These are phyloP conservation scores for Ichthyophthirius multifiliis DNA, from an alignment of 169 alveolate species.

Conservation along the genomic window DNA sequence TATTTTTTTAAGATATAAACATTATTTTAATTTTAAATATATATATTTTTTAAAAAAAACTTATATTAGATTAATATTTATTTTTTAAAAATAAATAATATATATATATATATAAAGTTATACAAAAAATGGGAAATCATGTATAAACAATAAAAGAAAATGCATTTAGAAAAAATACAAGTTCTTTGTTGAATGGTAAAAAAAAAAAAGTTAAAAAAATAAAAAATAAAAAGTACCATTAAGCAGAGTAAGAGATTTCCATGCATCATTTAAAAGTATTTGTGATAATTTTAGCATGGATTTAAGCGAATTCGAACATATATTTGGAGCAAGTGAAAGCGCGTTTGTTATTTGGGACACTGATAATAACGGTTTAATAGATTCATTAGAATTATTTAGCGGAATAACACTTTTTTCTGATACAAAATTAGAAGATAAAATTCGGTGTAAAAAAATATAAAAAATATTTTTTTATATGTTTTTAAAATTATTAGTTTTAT, in stretches of 20 bases:
- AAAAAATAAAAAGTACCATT: constrained; percentile 25
- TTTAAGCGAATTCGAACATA: constrained; percentile 71
- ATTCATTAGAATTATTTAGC: constrained; percentile 62
- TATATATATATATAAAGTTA: too few species aligned
- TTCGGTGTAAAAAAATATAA: constrained; percentile 35
- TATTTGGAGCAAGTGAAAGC: constrained; percentile 66
- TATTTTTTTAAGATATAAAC: too few species aligned
- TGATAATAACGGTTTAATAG: constrained; percentile 76
- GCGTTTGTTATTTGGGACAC: constrained; percentile 77
- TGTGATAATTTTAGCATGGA: constrained; percentile 70
- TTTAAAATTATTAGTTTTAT: constrained; percentile 32
- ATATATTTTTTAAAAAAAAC: too few species aligned
- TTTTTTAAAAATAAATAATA: too few species aligned
- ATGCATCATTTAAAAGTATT: constrained; percentile 69
- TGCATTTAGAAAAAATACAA: constrained; percentile 22
- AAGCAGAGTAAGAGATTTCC: constrained; percentile 70
- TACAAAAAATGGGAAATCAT: not conserved
- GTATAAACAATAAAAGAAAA: constrained; percentile 1
- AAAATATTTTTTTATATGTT: not conserved
- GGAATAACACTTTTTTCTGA: constrained; percentile 69
- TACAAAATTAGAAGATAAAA: constrained; percentile 71
- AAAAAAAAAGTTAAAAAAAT: not conserved
- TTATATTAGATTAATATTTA: too few species aligned
- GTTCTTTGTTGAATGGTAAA: constrained; percentile 30
- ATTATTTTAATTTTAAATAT: too few species aligned